Evolutionary conservation across 441 rosid genomes (phyloP), one percentile per base, ranked within the genome.

Genomic region (Corymbia citriodora): DNA sequence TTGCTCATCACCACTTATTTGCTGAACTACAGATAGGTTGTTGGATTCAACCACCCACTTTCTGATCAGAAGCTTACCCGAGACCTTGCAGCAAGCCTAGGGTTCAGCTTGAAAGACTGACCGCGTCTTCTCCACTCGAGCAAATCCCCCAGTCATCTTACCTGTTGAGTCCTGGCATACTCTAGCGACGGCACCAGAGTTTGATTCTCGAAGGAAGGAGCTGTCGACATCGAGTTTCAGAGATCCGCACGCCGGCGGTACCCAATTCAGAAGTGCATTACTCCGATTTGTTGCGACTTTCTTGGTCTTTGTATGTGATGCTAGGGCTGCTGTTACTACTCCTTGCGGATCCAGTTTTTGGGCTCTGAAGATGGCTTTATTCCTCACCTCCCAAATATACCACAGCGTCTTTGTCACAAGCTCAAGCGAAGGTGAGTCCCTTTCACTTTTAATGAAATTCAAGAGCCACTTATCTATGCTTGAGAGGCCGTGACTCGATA

Each of bases 1-100:
- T 0, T 0, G 40, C 79, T 68, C 40, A 8, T 18, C 23, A 0
- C 40, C 79, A 31, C 0, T 21, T 68, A 0, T 11, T 68, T 31
- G 40, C 36, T 68, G 79, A 68, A 0, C 40, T 8, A 31, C n/a
- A 1, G 7, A 31, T 0, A 31, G 0, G 79, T 31, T 8, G 74
- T 65, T 19, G 8, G 10, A n/a, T 65, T 65, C 74, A n/a, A 65
- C 74, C 5, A n/a, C 36, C 74, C 40, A 65, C 18, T n/a, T n/a
- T n/a, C 17, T 65, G 0, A 65, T 65, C 40, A 13, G 27, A 10
- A 0, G 27, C 61, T 9, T 57, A 21, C 61, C 61, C 11, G 21
- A 55, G 61, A 55, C 61, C 61, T 55, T 55, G 27, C 61, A 9
- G 63, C 29, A 55, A 16, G 55, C 55, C 55, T 53, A 55, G 61